Evolutionary conservation across 2,329 filamentous ascomycete species (phyloP).

Genomic region (Epichloe amarillans): DNA sequence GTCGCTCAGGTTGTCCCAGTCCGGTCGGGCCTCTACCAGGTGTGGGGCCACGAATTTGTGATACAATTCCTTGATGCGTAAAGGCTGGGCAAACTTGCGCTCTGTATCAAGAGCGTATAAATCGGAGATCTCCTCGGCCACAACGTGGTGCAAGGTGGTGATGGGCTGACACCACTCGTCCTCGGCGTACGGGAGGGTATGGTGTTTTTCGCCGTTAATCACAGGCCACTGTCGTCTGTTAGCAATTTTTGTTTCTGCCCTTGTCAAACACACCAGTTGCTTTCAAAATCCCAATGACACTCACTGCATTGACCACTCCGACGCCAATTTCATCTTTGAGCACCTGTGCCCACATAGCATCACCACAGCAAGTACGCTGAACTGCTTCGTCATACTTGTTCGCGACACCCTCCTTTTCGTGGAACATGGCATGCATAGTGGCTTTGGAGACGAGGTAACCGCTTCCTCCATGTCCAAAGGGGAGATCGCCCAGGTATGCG

Average conservation of each 20-base stretch:
- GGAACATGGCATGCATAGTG: slow-evolving; percentile 34
- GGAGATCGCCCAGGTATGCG: slow-evolving; percentile 25
- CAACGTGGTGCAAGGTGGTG: slow-evolving; percentile 42
- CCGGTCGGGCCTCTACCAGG: slow-evolving; percentile 23
- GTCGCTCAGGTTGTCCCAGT: slow-evolving; percentile 43
- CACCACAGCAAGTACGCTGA: slow-evolving; percentile 34
- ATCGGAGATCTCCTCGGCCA: slow-evolving; percentile 33
- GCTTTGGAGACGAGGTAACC: slow-evolving; percentile 39
- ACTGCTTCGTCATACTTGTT: slow-evolving; percentile 31
- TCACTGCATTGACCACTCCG: slow-evolving; percentile 27
- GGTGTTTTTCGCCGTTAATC: slow-evolving; percentile 42
- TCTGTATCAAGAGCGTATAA: slow-evolving; percentile 38
- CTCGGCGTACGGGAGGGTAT: slow-evolving; percentile 31
- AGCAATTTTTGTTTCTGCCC: not conserved
- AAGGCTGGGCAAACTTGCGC: slow-evolving; percentile 19
- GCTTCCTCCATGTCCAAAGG: slow-evolving; percentile 43
- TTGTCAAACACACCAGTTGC: too few species aligned
- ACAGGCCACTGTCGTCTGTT: slow-evolving; percentile 31
- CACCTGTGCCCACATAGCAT: slow-evolving; percentile 33
- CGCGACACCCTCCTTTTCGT: slow-evolving; percentile 27
- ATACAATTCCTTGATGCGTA: slow-evolving; percentile 35
- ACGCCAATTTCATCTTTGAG: slow-evolving; percentile 31
- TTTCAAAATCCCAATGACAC: slow-evolving; percentile 8
- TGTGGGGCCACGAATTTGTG: slow-evolving; percentile 29
- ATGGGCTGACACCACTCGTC: slow-evolving; percentile 43